Evolutionary conservation across 305 asterid genomes (phyloP).

Genomic region (Fraxinus dipetala): DNA sequence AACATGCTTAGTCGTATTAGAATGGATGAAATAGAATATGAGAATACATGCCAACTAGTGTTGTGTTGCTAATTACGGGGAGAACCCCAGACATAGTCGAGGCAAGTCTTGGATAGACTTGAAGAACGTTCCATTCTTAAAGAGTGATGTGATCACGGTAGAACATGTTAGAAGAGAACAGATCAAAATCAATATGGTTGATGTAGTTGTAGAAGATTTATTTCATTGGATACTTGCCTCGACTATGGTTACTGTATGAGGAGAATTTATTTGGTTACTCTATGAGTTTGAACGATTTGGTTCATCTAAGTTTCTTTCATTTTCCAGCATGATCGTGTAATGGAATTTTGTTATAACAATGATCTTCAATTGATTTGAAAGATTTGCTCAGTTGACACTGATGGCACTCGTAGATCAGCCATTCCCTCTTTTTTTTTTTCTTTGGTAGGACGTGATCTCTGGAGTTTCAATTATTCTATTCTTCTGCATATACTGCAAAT

Average conservation of each 20-base stretch:
- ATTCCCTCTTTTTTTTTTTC: neutral
- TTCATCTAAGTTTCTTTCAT: conserved; percentile 7
- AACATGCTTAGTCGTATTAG: neutral
- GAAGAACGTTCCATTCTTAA: neutral
- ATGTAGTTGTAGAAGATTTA: too few relatives aligned
- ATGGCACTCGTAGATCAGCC: neutral
- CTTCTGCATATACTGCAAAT: conserved; percentile 78
- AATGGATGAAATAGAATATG: neutral
- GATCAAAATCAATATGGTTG: too few relatives aligned
- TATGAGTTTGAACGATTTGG: conserved; percentile 3
- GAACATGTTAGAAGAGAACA: neutral
- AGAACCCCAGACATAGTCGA: neutral
- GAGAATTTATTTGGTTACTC: neutral
- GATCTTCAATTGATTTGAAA: conserved; percentile 96
- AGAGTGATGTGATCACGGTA: neutral
- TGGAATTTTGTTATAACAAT: conserved; percentile 93
- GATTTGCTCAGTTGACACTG: conserved; percentile 66
- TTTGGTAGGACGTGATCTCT: neutral
- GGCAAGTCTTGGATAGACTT: neutral
- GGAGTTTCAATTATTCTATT: neutral
- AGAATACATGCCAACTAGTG: neutral
- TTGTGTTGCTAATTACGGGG: neutral
- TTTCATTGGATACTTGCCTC: too few relatives aligned
- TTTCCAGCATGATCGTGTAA: conserved; percentile 90
- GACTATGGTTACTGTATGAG: neutral